Evolutionary conservation across 2,329 filamentous ascomycete genomes (phyloP).

Genomic region (Neocatenulostroma microsporum): DNA sequence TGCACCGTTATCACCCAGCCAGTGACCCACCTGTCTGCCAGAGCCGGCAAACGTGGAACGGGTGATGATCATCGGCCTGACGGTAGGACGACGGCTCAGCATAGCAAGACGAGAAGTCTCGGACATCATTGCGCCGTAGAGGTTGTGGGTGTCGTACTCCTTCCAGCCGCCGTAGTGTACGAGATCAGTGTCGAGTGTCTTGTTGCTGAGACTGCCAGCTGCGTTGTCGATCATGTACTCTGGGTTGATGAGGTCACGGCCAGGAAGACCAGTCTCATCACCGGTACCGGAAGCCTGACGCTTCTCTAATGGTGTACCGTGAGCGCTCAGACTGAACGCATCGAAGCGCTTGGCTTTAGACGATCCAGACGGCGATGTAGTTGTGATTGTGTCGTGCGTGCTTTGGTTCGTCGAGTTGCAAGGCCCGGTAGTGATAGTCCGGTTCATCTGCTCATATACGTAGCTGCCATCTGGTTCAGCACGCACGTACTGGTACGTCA

Average conservation of each 20-base stretch:
- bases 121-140: conserved; percentile 72
- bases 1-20: conserved; percentile 51
- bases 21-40: conserved; percentile 52
- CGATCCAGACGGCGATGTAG: conserved; percentile 19
- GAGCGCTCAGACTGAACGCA: conserved; percentile 9
- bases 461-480: conserved; percentile 26
- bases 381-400: conserved; percentile 25
- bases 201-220: conserved; percentile 38
- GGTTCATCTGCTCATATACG: conserved; percentile 26
- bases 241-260: conserved; percentile 56
- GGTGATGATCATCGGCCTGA: conserved; percentile 65
- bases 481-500: conserved; percentile 28
- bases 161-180: conserved; percentile 59
- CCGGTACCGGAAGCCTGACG: conserved; percentile 18
- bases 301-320: conserved; percentile 8
- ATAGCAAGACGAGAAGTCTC: conserved; percentile 57
- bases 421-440: conserved; percentile 25
- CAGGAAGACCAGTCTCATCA: conserved; percentile 47
- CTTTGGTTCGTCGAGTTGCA: conserved; percentile 21
- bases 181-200: conserved; percentile 57
- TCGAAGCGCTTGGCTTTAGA: conserved; percentile 18
- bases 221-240: conserved; percentile 59
- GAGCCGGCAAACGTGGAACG: conserved; percentile 69
- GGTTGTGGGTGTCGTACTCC: conserved; percentile 69
- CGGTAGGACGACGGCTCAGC: conserved; percentile 50